Conservation (phyloP, 179 eudicot species). For the Silene coronaria region DNA sequence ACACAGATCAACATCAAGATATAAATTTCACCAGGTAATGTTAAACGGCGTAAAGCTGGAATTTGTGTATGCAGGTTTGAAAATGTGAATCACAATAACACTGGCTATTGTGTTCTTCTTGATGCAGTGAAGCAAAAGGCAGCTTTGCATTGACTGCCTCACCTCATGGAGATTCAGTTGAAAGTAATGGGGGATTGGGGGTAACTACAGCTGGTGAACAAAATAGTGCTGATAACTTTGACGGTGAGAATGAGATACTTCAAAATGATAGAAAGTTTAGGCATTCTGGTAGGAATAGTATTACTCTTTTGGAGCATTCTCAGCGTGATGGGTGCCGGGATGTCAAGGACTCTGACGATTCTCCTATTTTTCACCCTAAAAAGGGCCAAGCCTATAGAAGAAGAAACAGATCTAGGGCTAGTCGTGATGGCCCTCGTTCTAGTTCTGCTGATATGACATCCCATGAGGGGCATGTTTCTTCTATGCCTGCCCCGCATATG, state of each 20-base stretch:
- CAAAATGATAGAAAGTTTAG: slow-evolving; percentile 41
- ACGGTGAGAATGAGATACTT: slow-evolving; percentile 59
- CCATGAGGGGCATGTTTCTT: slow-evolving; percentile 43
- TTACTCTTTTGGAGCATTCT: slow-evolving; percentile 54
- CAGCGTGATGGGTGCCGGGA: slow-evolving; percentile 46
- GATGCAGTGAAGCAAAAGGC: slow-evolving; percentile 86
- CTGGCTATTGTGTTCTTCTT: slow-evolving; percentile 10
- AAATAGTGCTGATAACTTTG: slow-evolving; percentile 95
- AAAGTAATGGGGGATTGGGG: slow-evolving; percentile 83
- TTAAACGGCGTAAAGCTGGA: background rate
- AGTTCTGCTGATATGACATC: slow-evolving; percentile 50
- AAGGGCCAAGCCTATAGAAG: slow-evolving; percentile 78
- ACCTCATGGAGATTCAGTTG: slow-evolving; percentile 92
- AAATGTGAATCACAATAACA: slow-evolving; percentile 5
- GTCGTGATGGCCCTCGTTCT: slow-evolving; percentile 71
- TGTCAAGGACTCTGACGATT: slow-evolving; percentile 57
- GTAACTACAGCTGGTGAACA: slow-evolving; percentile 57
- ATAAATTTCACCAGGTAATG: slow-evolving; percentile 64
- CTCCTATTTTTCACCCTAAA: slow-evolving; percentile 55
- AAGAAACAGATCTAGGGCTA: slow-evolving; percentile 64
- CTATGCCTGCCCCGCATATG: slow-evolving; percentile 43
- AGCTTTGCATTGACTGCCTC: slow-evolving; percentile 86
- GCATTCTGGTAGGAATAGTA: slow-evolving; percentile 35
- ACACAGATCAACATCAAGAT: slow-evolving; percentile 64
- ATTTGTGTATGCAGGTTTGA: slow-evolving; percentile 9